Percentiles rank a stretch among this genome's conserved stretches.
phyloP scores from a whole-genome alignment of 371 early-diverging fungal genomes.

The Cokeromyces recurvatus region DNA sequence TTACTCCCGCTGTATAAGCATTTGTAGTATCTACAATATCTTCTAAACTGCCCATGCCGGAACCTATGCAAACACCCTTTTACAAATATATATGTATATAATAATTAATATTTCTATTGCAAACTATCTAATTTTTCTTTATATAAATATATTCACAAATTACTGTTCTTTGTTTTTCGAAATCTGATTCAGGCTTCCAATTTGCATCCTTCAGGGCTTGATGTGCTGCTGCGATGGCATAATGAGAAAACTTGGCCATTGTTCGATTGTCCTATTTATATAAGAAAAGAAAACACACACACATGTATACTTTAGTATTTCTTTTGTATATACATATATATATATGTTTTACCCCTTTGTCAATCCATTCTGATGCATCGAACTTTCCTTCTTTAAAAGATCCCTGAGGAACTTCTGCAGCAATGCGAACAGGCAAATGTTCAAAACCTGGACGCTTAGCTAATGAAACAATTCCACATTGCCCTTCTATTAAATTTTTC shows the following conservation, averaged over 20 bases:
- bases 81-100: not conserved
- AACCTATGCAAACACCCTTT: constrained; percentile 86
- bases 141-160: too few species aligned
- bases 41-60: constrained; percentile 89
- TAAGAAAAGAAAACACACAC: too few species aligned
- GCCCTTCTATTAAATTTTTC: constrained; percentile 67
- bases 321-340: too few species aligned
- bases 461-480: constrained; percentile 78
- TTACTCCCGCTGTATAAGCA: constrained; percentile 55
- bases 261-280: constrained; percentile 66
- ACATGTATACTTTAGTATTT: too few species aligned
- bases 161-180: constrained; percentile 59
- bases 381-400: constrained; percentile 54
- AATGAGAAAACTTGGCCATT: constrained; percentile 85
- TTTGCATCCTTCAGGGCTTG: constrained; percentile 84
- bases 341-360: constrained; percentile 51
- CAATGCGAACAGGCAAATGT: constrained; percentile 75
- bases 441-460: constrained; percentile 43
- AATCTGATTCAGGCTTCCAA: constrained; percentile 54
- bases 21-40: constrained; percentile 66
- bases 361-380: constrained; percentile 67
- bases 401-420: constrained; percentile 67
- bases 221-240: constrained; percentile 79
- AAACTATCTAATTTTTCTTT: too few species aligned
- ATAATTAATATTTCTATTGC: constrained; percentile 2